Conservation (phyloP, 257 asterid genomes). For the Solanum sejunctum region DNA sequence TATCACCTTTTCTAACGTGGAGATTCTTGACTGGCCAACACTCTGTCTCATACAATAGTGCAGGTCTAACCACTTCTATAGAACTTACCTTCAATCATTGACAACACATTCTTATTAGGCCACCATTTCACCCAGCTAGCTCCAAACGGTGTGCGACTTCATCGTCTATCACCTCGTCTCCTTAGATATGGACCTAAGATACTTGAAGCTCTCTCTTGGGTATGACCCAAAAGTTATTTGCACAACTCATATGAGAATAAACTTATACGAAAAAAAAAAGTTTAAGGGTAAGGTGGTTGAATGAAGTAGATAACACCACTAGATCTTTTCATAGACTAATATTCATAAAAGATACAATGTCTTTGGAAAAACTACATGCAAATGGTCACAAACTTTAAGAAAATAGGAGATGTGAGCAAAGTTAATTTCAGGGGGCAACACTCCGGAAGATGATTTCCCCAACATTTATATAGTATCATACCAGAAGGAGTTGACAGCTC, state of each 20-base stretch:
- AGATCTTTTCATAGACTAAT: not conserved
- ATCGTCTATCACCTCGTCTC: not conserved
- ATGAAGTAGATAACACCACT: not conserved
- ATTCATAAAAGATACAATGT: not conserved
- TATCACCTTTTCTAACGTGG: not conserved
- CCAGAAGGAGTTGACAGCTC: not conserved
- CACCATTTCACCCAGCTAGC: not conserved
- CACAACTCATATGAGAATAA: not conserved
- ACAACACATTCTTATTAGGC: not conserved
- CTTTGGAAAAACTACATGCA: not conserved
- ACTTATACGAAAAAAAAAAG: not conserved
- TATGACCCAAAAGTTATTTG: not conserved
- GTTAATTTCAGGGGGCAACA: not conserved
- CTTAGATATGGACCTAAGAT: not conserved
- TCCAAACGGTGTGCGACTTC: not conserved
- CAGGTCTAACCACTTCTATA: not conserved
- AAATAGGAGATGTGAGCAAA: not conserved
- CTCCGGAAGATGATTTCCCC: not conserved
- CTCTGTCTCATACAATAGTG: not conserved
- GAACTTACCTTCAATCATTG: not conserved
- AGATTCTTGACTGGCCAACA: not conserved
- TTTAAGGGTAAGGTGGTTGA: not conserved
- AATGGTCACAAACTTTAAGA: not conserved
- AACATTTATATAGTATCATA: not conserved
- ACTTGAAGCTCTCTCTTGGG: not conserved